Conservation (phyloP, 129 eudicot genomes). For the Chrysanthemum seticuspe region DNA sequence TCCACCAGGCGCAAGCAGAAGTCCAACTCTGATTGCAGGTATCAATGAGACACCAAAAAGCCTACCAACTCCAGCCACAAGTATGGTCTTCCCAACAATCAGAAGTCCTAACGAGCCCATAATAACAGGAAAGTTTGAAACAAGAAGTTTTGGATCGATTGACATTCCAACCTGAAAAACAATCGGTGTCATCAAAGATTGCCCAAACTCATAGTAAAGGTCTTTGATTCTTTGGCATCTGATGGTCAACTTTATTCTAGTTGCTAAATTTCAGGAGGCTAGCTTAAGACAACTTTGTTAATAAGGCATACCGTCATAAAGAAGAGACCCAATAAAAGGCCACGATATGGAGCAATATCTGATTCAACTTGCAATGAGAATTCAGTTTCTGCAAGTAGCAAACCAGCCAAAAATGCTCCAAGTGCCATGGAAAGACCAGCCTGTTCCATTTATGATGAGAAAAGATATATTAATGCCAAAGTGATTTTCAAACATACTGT, state of each 20-base stretch:
- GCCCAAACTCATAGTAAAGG: neutral
- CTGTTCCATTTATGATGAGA: conserved; percentile 39
- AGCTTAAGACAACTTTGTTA: neutral
- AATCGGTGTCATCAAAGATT: conserved; percentile 6
- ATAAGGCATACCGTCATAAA: conserved; percentile 82
- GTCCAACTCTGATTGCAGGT: conserved; percentile 94
- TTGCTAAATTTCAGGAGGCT: too few species aligned
- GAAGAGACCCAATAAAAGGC: conserved; percentile 94
- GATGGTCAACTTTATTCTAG: conserved; percentile 2
- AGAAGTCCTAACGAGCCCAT: conserved; percentile 77
- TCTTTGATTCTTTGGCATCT: neutral
- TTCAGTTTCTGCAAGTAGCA: conserved; percentile 98
- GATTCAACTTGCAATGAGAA: conserved; percentile 98
- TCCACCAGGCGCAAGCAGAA: conserved; percentile 99
- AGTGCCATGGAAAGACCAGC: conserved; percentile 99
- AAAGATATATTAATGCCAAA: neutral
- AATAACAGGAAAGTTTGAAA: conserved; percentile 87
- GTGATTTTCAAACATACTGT: conserved; percentile 7
- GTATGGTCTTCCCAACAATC: conserved; percentile 77
- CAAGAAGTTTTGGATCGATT: conserved; percentile 92
- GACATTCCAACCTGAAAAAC: conserved; percentile 98
- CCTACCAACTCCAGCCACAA: conserved; percentile 79
- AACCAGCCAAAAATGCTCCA: conserved; percentile 99
- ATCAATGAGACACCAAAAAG: conserved; percentile 82
- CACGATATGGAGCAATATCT: conserved; percentile 99